These are phyloP conservation scores for Sporothrix dimorphospora DNA, from an alignment of 2,329 filamentous ascomycete species.

Conservation along the genomic window DNA sequence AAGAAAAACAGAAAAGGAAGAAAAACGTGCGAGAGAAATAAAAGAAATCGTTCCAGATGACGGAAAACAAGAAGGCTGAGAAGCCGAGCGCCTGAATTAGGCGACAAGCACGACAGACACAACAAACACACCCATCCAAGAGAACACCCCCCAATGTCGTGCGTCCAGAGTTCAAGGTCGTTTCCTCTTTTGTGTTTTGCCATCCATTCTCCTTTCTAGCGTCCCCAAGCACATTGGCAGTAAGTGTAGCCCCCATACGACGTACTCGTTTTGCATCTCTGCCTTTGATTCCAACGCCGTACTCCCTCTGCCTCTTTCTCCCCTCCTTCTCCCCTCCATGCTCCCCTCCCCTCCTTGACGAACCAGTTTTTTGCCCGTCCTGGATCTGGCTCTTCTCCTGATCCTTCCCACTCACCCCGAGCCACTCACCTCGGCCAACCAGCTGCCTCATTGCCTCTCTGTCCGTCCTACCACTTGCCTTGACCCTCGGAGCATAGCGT, in stretches of 20 bases:
- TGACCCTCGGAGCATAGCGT: background rate
- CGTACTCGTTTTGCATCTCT: background rate
- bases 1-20: background rate
- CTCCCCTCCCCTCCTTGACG: background rate
- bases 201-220: background rate
- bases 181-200: background rate
- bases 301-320: background rate
- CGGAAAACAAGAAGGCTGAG: constrained; percentile 22
- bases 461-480: background rate
- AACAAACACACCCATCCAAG: background rate
- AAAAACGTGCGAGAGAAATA: background rate
- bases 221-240: background rate
- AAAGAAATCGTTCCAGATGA: background rate
- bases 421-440: constrained; percentile 1
- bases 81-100: constrained; percentile 20
- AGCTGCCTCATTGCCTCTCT: background rate
- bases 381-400: constrained; percentile 17
- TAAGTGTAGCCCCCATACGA: background rate
- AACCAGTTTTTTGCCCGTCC: background rate
- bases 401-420: constrained; percentile 19
- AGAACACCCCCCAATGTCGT: background rate
- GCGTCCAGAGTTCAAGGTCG: background rate
- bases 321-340: background rate
- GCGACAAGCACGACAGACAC: constrained; percentile 15
- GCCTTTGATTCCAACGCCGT: background rate